phyloP scores from a whole-genome alignment of 2,329 filamentous ascomycete species.

The Huntiella omanensis region DNA sequence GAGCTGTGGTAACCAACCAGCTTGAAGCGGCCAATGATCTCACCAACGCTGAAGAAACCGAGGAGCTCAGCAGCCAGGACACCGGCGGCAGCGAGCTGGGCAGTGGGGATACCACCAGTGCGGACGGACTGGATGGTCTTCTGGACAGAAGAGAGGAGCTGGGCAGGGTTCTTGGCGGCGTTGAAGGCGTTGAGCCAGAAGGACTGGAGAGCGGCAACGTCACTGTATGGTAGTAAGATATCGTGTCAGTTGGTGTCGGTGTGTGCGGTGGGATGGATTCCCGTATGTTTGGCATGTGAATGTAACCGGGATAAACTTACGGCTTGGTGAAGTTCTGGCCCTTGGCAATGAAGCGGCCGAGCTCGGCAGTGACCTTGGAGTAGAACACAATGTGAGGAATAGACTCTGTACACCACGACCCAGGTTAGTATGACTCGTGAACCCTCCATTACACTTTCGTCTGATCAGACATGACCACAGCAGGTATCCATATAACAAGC shows the following conservation, averaged over 20 bases:
- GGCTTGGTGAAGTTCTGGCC: slow-evolving; percentile 85
- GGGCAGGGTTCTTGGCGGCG: slow-evolving; percentile 47
- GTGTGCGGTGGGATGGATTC: not conserved
- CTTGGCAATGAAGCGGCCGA: slow-evolving; percentile 71
- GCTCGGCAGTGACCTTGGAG: slow-evolving; percentile 70
- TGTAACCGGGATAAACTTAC: slow-evolving; percentile 39
- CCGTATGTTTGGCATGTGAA: slow-evolving; percentile 11
- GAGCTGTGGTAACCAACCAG: slow-evolving; percentile 78
- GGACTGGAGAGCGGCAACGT: slow-evolving; percentile 54
- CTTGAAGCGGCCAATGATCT: slow-evolving; percentile 94
- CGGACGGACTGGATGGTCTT: slow-evolving; percentile 37
- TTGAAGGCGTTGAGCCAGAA: slow-evolving; percentile 65
- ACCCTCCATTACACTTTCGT: not conserved
- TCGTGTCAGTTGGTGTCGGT: not conserved
- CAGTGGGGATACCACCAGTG: slow-evolving; percentile 49
- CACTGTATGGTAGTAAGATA: not conserved
- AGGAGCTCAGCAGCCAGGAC: slow-evolving; percentile 72
- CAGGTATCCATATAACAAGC: too few relatives aligned
- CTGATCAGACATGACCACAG: not conserved
- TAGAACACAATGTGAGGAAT: slow-evolving; percentile 83
- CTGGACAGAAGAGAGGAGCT: slow-evolving; percentile 36
- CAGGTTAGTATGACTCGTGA: not conserved
- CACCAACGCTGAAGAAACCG: slow-evolving; percentile 94
- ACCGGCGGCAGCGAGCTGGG: slow-evolving; percentile 53
- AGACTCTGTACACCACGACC: slow-evolving; percentile 38